These are phyloP conservation scores for Arachnopeziza araneosa DNA, from an alignment of 2,329 filamentous ascomycete genomes.

Conservation along the genomic window DNA sequence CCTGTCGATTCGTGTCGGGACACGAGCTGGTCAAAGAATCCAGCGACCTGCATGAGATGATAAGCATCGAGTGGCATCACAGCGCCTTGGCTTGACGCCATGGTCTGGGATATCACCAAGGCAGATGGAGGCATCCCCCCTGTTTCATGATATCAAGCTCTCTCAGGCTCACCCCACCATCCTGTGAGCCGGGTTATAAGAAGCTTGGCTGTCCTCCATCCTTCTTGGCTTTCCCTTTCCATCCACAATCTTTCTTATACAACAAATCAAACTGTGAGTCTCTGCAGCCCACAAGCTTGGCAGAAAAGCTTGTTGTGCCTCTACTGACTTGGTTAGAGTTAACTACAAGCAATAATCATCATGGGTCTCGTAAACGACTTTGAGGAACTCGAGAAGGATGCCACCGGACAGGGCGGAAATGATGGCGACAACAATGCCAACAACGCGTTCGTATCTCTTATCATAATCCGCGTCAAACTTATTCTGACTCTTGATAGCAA, in stretches of 20 bases:
- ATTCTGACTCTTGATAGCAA: constrained; percentile 5
- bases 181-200: constrained; percentile 8
- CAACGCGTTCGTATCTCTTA: constrained; percentile 5
- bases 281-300: neutral
- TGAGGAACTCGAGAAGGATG: constrained; percentile 28
- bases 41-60: neutral
- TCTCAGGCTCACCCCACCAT: constrained; percentile 2
- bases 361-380: constrained; percentile 27
- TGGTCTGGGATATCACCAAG: neutral
- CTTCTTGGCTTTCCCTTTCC: constrained; percentile 5
- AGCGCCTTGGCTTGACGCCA: neutral
- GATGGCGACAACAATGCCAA: constrained; percentile 30
- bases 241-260: neutral
- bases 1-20: neutral
- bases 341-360: constrained; percentile 10
- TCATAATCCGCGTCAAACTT: neutral
- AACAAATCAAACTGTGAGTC: neutral
- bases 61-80: neutral
- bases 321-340: neutral
- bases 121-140: neutral
- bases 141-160: neutral
- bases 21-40: neutral
- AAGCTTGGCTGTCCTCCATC: constrained; percentile 5
- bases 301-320: neutral
- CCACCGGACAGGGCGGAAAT: constrained; percentile 30